Percentiles rank a stretch among this genome's conserved stretches.
phyloP scores from a whole-genome alignment of 495 filamentous ascomycete species.

The Penicillium silybi region DNA sequence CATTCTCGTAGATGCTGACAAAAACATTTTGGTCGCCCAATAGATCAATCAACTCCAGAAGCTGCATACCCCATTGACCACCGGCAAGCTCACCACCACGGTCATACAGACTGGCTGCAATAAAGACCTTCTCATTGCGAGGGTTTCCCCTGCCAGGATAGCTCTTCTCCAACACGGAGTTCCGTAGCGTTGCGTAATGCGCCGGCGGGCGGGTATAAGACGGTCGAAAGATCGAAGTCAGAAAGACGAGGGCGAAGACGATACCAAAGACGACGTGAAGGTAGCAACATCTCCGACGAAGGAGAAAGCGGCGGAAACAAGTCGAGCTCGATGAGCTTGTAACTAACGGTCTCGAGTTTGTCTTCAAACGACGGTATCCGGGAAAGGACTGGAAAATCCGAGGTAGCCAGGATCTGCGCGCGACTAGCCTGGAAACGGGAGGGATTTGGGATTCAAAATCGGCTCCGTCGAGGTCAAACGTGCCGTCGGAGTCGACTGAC shows the following conservation, averaged over 20 bases:
- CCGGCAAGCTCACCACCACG: constrained; percentile 51
- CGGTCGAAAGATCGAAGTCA: constrained; percentile 52
- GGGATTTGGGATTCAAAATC: constrained; percentile 47
- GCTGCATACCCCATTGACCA: constrained; percentile 62
- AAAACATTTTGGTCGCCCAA: constrained; percentile 51
- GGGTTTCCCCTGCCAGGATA: constrained; percentile 57
- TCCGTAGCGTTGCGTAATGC: constrained; percentile 44
- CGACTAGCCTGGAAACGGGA: constrained; percentile 22
- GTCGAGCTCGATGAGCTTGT: constrained; percentile 22
- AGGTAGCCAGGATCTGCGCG: constrained; percentile 24
- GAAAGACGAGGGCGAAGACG: constrained; percentile 54
- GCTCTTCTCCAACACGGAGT: constrained; percentile 31
- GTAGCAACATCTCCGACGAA: constrained; percentile 63
- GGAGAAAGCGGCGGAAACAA: constrained; percentile 39
- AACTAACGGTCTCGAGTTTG: constrained; percentile 24
- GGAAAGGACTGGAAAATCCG: constrained; percentile 26
- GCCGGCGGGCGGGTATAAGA: constrained; percentile 56
- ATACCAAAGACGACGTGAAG: constrained; percentile 60
- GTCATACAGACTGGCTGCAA: constrained; percentile 73
- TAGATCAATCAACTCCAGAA: constrained; percentile 60
- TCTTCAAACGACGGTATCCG: constrained; percentile 35
- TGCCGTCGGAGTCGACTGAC: constrained; percentile 38
- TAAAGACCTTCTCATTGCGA: constrained; percentile 65
- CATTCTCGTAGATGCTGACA: constrained; percentile 65
- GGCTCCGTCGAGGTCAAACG: constrained; percentile 46